These are phyloP conservation scores for Chlorella vulgaris DNA, from an alignment of 139 green algal genomes.

Conservation along the genomic window DNA sequence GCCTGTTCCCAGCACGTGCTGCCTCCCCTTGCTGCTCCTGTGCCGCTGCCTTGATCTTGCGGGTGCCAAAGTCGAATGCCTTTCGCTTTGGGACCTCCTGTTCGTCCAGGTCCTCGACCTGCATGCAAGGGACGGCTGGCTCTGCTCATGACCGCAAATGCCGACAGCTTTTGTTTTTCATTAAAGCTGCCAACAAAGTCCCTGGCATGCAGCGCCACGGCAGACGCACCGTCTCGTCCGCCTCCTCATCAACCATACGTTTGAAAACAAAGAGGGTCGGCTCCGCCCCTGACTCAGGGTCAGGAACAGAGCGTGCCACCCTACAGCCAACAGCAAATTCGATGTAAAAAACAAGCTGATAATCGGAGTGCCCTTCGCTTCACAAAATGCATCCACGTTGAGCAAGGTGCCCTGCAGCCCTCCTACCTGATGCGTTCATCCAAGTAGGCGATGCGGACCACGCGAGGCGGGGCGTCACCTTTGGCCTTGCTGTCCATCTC, in stretches of 20 bases:
- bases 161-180: too few relatives aligned
- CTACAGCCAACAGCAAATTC: neutral
- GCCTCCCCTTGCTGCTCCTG: slow-evolving; percentile 3
- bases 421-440: slow-evolving; percentile 44
- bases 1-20: neutral
- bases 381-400: neutral
- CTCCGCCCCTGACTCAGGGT: neutral
- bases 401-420: slow-evolving; percentile 1
- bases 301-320: neutral
- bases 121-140: neutral
- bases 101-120: slow-evolving; percentile 5
- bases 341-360: neutral
- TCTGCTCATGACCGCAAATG: neutral
- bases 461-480: slow-evolving; percentile 26
- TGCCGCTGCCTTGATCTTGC: slow-evolving; percentile 6
- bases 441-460: slow-evolving; percentile 38
- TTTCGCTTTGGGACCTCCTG: neutral
- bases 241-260: slow-evolving; percentile 7
- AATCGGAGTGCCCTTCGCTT: too few relatives aligned
- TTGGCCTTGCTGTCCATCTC: slow-evolving; percentile 18
- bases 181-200: neutral
- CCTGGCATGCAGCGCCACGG: neutral
- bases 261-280: slow-evolving; percentile 7
- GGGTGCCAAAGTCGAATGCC: neutral
- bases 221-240: neutral